Conservation (phyloP, 805 yeast genomes). For the Candida koratica region DNA sequence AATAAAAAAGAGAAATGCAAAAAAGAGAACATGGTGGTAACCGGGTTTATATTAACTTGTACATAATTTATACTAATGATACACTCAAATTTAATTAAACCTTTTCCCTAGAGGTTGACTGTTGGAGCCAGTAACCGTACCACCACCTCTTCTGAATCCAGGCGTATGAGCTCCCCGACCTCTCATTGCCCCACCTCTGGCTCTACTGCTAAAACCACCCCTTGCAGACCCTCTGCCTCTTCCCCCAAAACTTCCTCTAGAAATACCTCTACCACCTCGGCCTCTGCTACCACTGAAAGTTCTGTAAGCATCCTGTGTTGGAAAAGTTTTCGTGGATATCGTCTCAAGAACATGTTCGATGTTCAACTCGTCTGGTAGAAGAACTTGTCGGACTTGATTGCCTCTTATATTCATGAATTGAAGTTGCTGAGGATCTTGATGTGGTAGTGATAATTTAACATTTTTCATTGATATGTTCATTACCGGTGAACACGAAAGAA, state of each 20-base stretch:
- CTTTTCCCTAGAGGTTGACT: conserved; percentile 15
- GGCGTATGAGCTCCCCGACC: conserved; percentile 17
- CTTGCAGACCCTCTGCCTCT: conserved; percentile 1
- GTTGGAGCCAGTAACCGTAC: conserved; percentile 9
- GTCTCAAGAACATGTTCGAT: conserved; percentile 60
- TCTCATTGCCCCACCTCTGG: conserved; percentile 3
- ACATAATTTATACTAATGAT: conserved; percentile 4
- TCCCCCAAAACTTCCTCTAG: not conserved
- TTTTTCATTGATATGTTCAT: conserved; percentile 85
- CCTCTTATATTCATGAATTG: conserved; percentile 87
- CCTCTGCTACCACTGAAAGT: not conserved
- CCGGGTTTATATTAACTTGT: conserved; percentile 1
- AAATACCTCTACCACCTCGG: conserved; percentile 23
- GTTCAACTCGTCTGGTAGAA: conserved; percentile 82
- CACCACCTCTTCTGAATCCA: conserved; percentile 15
- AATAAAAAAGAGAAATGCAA: conserved; percentile 32
- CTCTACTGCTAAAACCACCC: conserved; percentile 14
- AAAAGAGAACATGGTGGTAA: conserved; percentile 37
- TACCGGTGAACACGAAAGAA: conserved; percentile 80
- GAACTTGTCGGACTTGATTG: conserved; percentile 76
- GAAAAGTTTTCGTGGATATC: conserved; percentile 21
- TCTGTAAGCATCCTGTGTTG: not conserved
- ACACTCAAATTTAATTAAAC: conserved; percentile 15
- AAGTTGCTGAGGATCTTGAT: conserved; percentile 63
- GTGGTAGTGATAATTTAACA: conserved; percentile 70